Evolutionary conservation across 192 early-diverging fungal genomes (phyloP), one percentile per base, ranked within the genome.

Genomic region (Podochytrium sp.): DNA sequence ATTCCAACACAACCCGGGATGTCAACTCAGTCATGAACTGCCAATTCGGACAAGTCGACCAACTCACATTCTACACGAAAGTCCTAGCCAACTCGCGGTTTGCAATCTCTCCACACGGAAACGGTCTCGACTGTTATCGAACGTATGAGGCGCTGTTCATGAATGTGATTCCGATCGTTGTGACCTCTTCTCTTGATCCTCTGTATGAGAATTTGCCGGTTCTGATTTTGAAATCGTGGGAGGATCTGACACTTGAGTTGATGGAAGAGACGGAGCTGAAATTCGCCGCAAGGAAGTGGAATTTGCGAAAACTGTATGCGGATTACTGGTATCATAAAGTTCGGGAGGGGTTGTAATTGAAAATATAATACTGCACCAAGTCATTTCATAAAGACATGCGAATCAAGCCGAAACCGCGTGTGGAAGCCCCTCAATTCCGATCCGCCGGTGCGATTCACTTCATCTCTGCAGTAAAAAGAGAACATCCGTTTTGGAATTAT

Each of bases 111-210:
- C 66, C 66, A 18, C 32, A 25, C 27, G 66, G 66, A 18, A 18
- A 14, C 34, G 66, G 66, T 12, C 57, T 30, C 20, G 66, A 68
- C 29, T 68, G 66, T 30, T 68, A 68, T 68, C 50, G 66, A 16
- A 68, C 66, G 10, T 68, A 62, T 12, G 66, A 68, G 38, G 66
- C 66, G 14, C 33, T 68, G 1, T 59, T 58, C 33, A 14, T 68
- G 27, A 32, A 32, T 0, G 30, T 16, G 1, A 29, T 29, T 59
- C 66, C 66, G n/a, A 57, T 68, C 5, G 66, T 68, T 18, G 16
- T 33, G 16, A 33, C 66, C 2, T 58, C 52, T 52, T 18, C 16
- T 18, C 33, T 68, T 55, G 66, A 62, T 57, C 16, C 33, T 65
- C 57, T 68, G 20, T 63, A 25, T 29, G 38, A 35, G 33, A 35